Evolutionary conservation across 768 basidiomycete species (phyloP).

Genomic region (Boletus pseudopeckii): DNA sequence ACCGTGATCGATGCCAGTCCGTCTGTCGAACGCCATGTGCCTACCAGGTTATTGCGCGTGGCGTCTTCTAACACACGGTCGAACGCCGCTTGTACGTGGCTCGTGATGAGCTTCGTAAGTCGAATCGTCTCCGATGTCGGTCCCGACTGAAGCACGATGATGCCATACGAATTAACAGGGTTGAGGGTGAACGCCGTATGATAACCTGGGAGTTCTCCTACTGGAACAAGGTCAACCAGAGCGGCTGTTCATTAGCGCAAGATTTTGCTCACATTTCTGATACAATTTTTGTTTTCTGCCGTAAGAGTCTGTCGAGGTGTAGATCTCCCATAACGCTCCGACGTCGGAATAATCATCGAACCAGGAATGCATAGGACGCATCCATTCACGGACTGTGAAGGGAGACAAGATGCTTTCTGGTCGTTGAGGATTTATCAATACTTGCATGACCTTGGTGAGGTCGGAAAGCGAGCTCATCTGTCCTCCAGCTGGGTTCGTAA

Average conservation of each 20-base stretch:
- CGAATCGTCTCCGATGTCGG: conserved; percentile 30
- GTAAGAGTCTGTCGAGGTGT: conserved; percentile 27
- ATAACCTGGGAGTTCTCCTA: conserved; percentile 38
- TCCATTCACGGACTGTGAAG: conserved; percentile 40
- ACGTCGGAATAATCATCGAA: conserved; percentile 36
- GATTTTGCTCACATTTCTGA: not conserved
- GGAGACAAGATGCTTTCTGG: conserved; percentile 34
- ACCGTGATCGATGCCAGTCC: conserved; percentile 26
- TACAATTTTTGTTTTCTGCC: conserved; percentile 35
- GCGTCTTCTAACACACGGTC: conserved; percentile 30
- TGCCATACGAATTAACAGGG: conserved; percentile 39
- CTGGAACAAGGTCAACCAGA: conserved; percentile 20
- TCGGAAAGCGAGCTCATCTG: conserved; percentile 52
- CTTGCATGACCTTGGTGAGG: conserved; percentile 40
- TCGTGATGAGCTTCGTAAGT: conserved; percentile 33
- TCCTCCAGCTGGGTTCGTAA: conserved; percentile 44
- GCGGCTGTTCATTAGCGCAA: not conserved
- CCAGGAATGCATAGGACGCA: conserved; percentile 40
- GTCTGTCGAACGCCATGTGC: conserved; percentile 34
- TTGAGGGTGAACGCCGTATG: conserved; percentile 40
- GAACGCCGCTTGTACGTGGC: conserved; percentile 35
- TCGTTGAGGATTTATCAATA: conserved; percentile 41
- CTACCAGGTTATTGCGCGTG: conserved; percentile 28
- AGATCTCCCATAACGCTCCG: conserved; percentile 45
- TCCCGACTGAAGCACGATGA: conserved; percentile 41